phyloP scores from a whole-genome alignment of 768 basidiomycete genomes.

The Melanogaster broomeanus region DNA sequence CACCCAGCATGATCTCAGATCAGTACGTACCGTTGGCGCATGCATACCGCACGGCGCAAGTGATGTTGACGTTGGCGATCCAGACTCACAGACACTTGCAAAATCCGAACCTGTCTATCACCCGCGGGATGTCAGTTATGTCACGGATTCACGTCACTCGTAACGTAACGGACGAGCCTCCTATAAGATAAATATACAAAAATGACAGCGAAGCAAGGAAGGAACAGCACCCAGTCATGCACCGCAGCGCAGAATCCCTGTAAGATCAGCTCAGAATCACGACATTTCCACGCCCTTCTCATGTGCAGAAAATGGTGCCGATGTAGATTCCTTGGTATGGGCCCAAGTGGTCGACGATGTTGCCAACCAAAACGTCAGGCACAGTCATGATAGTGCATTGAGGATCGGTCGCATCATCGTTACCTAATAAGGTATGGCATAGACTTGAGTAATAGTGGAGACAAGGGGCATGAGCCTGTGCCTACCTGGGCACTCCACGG shows the following conservation, averaged over 20 bases:
- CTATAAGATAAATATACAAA: too few relatives aligned
- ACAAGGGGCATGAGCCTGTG: background rate
- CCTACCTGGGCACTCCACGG: conserved; percentile 43
- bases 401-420: conserved; percentile 55
- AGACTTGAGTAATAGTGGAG: background rate
- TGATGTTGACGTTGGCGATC: too few relatives aligned
- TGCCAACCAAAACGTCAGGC: conserved; percentile 50
- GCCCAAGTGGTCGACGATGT: conserved; percentile 59
- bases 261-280: too few relatives aligned
- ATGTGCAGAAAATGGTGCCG: conserved; percentile 47
- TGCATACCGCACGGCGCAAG: too few relatives aligned
- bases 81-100: too few relatives aligned
- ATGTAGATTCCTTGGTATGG: conserved; percentile 56
- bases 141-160: too few relatives aligned
- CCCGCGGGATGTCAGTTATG: too few relatives aligned
- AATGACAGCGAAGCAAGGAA: background rate
- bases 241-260: background rate
- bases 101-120: too few relatives aligned
- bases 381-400: conserved; percentile 58
- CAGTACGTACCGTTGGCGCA: too few relatives aligned
- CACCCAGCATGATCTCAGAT: too few relatives aligned
- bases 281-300: background rate
- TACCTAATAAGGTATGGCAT: conserved; percentile 33
- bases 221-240: background rate
- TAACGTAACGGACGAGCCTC: too few relatives aligned